Base-by-base conservation (phyloP, 2,329 filamentous ascomycete genomes). In the Ophiostoma ulmi region DNA sequence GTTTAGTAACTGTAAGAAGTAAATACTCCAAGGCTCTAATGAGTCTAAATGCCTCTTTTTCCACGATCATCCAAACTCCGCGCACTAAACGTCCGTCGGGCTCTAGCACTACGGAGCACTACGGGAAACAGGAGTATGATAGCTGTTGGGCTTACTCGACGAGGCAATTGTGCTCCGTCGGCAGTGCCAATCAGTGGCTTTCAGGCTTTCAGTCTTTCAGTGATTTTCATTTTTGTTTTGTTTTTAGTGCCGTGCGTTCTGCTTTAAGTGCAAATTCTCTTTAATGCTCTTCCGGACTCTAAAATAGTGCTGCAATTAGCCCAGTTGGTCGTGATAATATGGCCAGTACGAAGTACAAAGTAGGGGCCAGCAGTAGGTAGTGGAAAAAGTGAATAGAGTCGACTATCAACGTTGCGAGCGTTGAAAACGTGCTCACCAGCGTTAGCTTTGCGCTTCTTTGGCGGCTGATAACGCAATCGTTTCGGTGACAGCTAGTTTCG, bases 351-450 rank as follows among this genome's bases (percentile, higher is more conserved):
- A 31, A 31, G 31, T 31, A 4, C 31, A 31, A 31, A 31, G 31
- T 31, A 31, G 31, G 2, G 38, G 38, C 38, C 38, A 39, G 38
- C 38, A 39, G 38, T 61, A 61, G 55, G 13, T 26, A 11, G 55
- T 61, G 8, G 55, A 61, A 61, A 26, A 63, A 63, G 48, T 5
- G 52, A 58, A 22, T 11, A 58, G 22, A 58, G 52, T 14, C 11
- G 58, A 35, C 26, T 63, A 63, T 63, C 58, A 58, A 58, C 52
- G 52, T 58, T 58, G 52, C 58, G 58, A 63, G 58, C 58, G 58
- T 63, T 63, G 26, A 63, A 36, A 63, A 63, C 58, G 58, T 58
- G 52, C 52, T 58, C 22, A 31, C 20, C 22, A 63, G 26, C 52
- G 58, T 63, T 63, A 35, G 58, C 58, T 35, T 63, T 63, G n/a